A percentile compares a stretch with the other conserved stretches of the same genome.
These are phyloP conservation scores for Cladosporium sp. DNA, from an alignment of 2,329 filamentous ascomycete species.

Conservation along the genomic window DNA sequence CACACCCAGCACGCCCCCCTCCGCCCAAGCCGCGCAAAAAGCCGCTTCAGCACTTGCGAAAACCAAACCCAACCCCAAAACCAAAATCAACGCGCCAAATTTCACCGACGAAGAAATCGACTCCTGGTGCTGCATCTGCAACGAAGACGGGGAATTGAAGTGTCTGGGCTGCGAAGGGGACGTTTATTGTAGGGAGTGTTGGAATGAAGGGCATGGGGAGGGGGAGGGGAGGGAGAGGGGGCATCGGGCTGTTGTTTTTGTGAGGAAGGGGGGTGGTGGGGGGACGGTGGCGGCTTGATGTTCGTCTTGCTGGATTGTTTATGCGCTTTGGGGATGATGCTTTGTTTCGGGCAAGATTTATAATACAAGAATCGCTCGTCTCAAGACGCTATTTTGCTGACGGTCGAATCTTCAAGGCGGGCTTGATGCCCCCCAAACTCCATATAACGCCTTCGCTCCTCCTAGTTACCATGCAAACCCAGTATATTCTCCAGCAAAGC, in stretches of 20 bases:
- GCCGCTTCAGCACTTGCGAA: conserved; percentile 17
- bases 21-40: conserved; percentile 27
- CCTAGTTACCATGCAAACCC: not conserved
- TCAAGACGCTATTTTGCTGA: too few relatives aligned
- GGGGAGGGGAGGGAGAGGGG: conserved; percentile 67
- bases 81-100: conserved; percentile 34
- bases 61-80: conserved; percentile 29
- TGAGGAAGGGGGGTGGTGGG: conserved; percentile 5
- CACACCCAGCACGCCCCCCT: conserved; percentile 40
- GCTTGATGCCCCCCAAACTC: too few relatives aligned
- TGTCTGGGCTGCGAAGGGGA: conserved; percentile 69
- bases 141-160: conserved; percentile 68
- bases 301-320: too few relatives aligned
- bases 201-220: conserved; percentile 72
- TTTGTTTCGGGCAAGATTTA: too few relatives aligned
- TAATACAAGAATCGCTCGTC: too few relatives aligned
- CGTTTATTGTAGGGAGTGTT: conserved; percentile 73
- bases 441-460: conserved; percentile 9
- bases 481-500: not conserved
- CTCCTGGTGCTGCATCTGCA: conserved; percentile 78
- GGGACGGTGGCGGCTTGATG: conserved; percentile 1
- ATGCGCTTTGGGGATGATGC: too few relatives aligned
- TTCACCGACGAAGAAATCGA: conserved; percentile 67
- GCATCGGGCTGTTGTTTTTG: conserved; percentile 57
- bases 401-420: too few relatives aligned